Evolutionary conservation across 2,329 filamentous ascomycete genomes (phyloP), one percentile per base, ranked within the genome.

Genomic region (Hypoxylon sp.): DNA sequence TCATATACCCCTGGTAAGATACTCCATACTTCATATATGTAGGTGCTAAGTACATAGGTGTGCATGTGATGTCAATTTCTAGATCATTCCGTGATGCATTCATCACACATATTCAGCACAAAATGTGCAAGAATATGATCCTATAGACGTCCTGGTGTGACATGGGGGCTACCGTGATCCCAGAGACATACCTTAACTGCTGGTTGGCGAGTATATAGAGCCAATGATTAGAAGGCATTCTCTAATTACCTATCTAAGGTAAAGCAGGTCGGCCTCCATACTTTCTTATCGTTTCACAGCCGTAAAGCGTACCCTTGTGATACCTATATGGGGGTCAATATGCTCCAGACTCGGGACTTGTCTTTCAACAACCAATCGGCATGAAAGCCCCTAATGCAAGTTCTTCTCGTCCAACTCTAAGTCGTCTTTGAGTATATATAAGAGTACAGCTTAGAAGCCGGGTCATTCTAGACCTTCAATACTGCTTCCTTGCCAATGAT

Each of bases 261-360:
- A 59, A 51, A 5, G 13, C 32, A 47, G 19, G 43, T 37, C 53
- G 54, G n/a, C 32, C 37, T 30, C 52, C 50, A 48, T 39, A n/a
- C n/a, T n/a, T n/a, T n/a, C n/a, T n/a, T n/a, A n/a, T n/a, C n/a
- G n/a, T n/a, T n/a, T n/a, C n/a, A n/a, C 37, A 30, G 20, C 41
- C 41, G 19, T 28, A 34, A n/a, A n/a, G n/a, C n/a, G n/a, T n/a
- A n/a, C n/a, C n/a, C n/a, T n/a, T n/a, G n/a, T n/a, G n/a, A n/a
- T n/a, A n/a, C n/a, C n/a, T n/a, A n/a, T n/a, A n/a, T n/a, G n/a
- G n/a, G n/a, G n/a, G n/a, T n/a, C n/a, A n/a, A n/a, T n/a, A n/a
- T n/a, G n/a, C n/a, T n/a, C n/a, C n/a, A n/a, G n/a, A n/a, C n/a
- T n/a, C n/a, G n/a, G n/a, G n/a, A n/a, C n/a, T n/a, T n/a, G n/a